Evolutionary conservation across 2,329 filamentous ascomycete genomes (phyloP), one percentile per base, ranked within the genome.

Genomic region (Aspergillus arachidicola): DNA sequence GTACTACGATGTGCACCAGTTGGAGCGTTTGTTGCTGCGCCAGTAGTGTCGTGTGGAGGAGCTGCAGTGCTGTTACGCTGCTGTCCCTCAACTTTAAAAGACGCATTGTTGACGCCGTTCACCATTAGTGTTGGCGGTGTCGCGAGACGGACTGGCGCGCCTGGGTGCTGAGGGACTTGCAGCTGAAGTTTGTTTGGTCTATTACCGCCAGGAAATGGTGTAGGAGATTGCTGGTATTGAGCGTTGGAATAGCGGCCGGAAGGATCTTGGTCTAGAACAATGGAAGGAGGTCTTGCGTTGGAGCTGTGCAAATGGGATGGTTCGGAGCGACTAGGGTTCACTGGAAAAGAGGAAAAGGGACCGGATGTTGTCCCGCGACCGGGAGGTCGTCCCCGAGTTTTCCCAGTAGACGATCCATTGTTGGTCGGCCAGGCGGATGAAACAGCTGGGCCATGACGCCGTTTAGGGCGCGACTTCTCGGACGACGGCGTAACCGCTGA

Each of bases 391-490:
- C 94, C 93, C 67, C 93, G 84, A 16, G 91, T 84, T 75, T 94
- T 96, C 2, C 90, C 89, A 5, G 84, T 86, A 1, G 86, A 80
- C 14, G 87, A 83, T 45, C 84, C 82, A 19, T 86, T 86, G 63
- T 85, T 87, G 66, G 87, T 87, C 60, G 90, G 88, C 94, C 94
- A 97, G 0, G 94, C 94, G 11, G 93, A 97, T 0, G 93, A 97
- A 0, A 97, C 92, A 7, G 92, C 93, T 0, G 93, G 91, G 0
- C 93, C 93, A 74, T 96, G 91, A 4, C 92, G 86, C 60, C 89
- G 83, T 60, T 73, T 74, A 19, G 72, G 65, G 14, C 75, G 74
- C 19, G 77, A 66, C 84, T 89, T 58, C 11, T 79, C 76, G 4
- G 75, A 72, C 5, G 85, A 87, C 1, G 90, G 88, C 4, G 89